Percentiles rank a stretch among this genome's conserved stretches.
Conservation (phyloP, 2,329 filamentous ascomycete genomes). For the Fusarium oligoseptatum region DNA sequence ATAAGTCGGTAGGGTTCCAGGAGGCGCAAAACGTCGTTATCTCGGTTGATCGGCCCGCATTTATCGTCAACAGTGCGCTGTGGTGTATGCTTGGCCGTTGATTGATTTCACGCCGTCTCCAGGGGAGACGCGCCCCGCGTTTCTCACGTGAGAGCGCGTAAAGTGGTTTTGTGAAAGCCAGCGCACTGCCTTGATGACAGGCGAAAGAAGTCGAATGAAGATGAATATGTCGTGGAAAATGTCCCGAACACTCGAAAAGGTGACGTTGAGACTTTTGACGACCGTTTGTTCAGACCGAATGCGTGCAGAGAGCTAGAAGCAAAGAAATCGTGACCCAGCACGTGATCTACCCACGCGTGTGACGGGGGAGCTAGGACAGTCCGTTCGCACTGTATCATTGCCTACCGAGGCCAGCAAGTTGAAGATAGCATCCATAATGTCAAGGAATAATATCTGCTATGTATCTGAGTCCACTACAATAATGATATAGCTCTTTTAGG, state of each 20-base stretch:
- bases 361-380: too few relatives aligned
- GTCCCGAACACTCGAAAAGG: neutral
- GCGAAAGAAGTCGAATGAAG: neutral
- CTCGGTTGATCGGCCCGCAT: conserved; percentile 20
- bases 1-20: conserved; percentile 2
- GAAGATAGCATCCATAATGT: too few relatives aligned
- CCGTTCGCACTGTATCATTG: too few relatives aligned
- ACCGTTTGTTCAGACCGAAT: neutral
- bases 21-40: conserved; percentile 4
- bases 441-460: too few relatives aligned
- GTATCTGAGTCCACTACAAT: too few relatives aligned
- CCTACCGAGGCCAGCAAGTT: too few relatives aligned
- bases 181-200: neutral
- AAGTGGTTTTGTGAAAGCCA: conserved; percentile 38
- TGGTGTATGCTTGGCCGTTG: conserved; percentile 5
- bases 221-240: neutral
- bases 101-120: conserved; percentile 39
- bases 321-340: conserved; percentile 8
- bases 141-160: conserved; percentile 54
- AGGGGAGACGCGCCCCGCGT: conserved; percentile 48
- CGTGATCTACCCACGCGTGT: conserved; percentile 22
- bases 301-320: neutral
- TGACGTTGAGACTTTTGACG: neutral
- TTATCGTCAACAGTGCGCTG: conserved; percentile 11
- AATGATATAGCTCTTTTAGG: too few relatives aligned